Evolutionary conservation across 495 filamentous ascomycete species (phyloP), one percentile per base, ranked within the genome.

Genomic region (Thermochaetoides thermophila): DNA sequence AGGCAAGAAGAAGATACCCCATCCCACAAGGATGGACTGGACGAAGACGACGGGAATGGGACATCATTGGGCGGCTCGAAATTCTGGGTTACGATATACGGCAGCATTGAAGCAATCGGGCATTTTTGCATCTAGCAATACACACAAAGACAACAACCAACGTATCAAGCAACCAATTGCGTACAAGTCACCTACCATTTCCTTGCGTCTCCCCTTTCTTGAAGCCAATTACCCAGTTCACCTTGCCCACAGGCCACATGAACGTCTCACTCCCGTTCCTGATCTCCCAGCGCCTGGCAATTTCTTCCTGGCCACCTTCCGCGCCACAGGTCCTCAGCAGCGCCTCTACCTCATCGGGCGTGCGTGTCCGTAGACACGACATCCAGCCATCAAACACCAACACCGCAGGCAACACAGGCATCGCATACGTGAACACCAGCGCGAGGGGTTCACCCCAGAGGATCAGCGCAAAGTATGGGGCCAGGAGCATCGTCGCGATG

Each of bases 311-410:
- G 17, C 50, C 57, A 6, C 53, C 49, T 14, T 55, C 54, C 11
- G 56, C 54, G 7, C 64, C 68, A 18, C 64, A 66, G 13, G 58
- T 53, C 25, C 65, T 52, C 38, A 81, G 46, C 32, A 82, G 50
- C 1, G 39, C 49, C 49, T 71, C 53, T 14, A 81, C 63, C 56
- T 84, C 79, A 16, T 68, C 63, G 12, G 73, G 56, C 20, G 68
- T 76, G 34, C 78, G 63, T 17, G 74, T 78, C 28, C 80, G 53
- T 32, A 83, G 48, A 22, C 63, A 69, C 17, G 72, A 78, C 18
- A 82, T 56, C 31, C 69, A 52, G 6, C 79, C 79, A 51, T 85
- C 80, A 39, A 74, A 74, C 5, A 73, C 65, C 10, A 80, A 35
- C 6, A 77, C 64, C 27, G 73, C 63, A 0, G 79, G 76, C 15